Conservation (phyloP, 176 grass and related monocot species). For the Hordeum marinum region DNA sequence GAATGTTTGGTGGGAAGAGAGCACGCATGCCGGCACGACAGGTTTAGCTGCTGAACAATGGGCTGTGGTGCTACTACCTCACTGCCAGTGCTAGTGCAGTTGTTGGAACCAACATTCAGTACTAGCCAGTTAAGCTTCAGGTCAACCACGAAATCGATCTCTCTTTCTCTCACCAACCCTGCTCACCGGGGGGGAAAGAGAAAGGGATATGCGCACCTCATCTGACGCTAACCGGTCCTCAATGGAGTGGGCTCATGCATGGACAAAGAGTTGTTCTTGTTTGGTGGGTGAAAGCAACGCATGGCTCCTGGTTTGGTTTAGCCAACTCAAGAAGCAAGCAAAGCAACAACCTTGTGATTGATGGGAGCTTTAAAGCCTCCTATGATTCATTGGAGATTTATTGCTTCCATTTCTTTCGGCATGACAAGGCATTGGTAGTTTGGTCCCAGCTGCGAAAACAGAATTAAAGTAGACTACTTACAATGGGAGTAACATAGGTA, state of each 20-base stretch:
- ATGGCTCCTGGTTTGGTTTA: not conserved
- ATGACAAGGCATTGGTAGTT: not conserved
- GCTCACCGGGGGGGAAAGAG: not conserved
- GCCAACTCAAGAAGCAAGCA: not conserved
- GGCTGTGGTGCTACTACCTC: not conserved
- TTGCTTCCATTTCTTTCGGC: not conserved
- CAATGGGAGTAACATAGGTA: too few species aligned
- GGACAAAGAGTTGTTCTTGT: constrained; percentile 11
- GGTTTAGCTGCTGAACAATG: constrained; percentile 1
- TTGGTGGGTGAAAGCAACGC: constrained; percentile 41
- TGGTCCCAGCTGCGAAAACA: not conserved
- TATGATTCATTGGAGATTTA: not conserved
- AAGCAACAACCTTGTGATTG: not conserved
- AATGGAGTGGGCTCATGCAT: constrained; percentile 1
- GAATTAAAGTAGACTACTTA: not conserved
- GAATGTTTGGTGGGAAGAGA: constrained; percentile 15
- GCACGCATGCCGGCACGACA: not conserved
- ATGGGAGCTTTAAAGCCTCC: not conserved
- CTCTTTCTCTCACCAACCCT: constrained; percentile 29
- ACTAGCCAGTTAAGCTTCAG: constrained; percentile 24
- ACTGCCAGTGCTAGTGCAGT: constrained; percentile 11
- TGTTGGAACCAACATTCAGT: constrained; percentile 26
- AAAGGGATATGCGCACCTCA: not conserved
- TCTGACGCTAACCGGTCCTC: not conserved
- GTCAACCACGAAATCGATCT: constrained; percentile 27